Percentiles rank a stretch among this genome's conserved stretches.
phyloP scores from a whole-genome alignment of 2,329 filamentous ascomycete genomes.

The Penicillium janthinellum region DNA sequence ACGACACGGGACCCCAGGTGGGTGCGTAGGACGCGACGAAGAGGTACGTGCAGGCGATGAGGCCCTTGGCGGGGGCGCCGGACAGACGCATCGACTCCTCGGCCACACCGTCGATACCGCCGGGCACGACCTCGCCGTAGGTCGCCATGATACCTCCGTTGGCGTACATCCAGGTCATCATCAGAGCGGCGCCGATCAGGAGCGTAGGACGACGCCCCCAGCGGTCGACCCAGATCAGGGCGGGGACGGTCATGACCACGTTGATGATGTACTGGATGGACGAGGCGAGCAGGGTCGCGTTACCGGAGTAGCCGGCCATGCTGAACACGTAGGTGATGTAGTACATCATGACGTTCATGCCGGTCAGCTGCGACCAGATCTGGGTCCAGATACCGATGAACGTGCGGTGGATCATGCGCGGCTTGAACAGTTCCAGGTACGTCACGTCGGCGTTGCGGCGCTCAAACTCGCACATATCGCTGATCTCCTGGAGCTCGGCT shows the following conservation, averaged over 20 bases:
- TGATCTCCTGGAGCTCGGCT: constrained; percentile 71
- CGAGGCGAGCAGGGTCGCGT: constrained; percentile 64
- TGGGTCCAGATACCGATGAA: constrained; percentile 72
- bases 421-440: constrained; percentile 71
- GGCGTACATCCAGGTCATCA: constrained; percentile 54
- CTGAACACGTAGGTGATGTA: constrained; percentile 71
- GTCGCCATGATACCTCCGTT: constrained; percentile 46
- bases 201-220: constrained; percentile 73
- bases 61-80: constrained; percentile 58
- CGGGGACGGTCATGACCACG: constrained; percentile 75
- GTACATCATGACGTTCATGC: constrained; percentile 77
- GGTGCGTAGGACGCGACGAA: constrained; percentile 63
- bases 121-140: constrained; percentile 44
- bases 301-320: constrained; percentile 67
- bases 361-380: constrained; percentile 74
- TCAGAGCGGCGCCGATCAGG: constrained; percentile 65
- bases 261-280: constrained; percentile 79
- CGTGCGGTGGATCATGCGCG: constrained; percentile 73
- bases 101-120: constrained; percentile 36
- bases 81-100: constrained; percentile 43
- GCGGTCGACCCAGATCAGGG: constrained; percentile 71
- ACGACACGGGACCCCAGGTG: constrained; percentile 61
- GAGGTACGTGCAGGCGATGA: constrained; percentile 71
- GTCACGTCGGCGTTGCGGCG: constrained; percentile 67
- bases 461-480: constrained; percentile 73